Evolutionary conservation across 202 grass and related monocot species (phyloP).

Genomic region (Cymbopogon flexuosus): DNA sequence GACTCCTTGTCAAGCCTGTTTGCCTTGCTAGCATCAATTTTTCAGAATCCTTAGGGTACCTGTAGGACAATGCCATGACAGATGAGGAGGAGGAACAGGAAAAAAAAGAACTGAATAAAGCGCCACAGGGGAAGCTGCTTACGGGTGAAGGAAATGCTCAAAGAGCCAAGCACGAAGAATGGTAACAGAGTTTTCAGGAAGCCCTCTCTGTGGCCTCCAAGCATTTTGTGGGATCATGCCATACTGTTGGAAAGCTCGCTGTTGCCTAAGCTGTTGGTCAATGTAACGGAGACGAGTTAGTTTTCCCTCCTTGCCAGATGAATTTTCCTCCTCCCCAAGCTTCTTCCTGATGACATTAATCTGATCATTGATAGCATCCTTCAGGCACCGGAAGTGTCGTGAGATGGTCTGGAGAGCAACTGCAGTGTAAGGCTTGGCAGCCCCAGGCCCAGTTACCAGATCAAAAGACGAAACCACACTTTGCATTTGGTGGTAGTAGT

Average conservation of each 20-base stretch:
- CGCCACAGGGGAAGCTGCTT: neutral
- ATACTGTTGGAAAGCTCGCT: constrained; percentile 65
- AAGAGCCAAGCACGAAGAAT: constrained; percentile 85
- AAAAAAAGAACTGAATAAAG: neutral
- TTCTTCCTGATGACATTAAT: constrained; percentile 54
- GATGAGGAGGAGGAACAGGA: neutral
- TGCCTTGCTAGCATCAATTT: constrained; percentile 76
- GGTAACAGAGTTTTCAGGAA: constrained; percentile 71
- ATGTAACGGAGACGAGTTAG: constrained; percentile 64
- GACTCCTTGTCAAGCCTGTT: constrained; percentile 74
- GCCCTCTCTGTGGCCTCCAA: constrained; percentile 71
- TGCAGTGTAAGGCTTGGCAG: constrained; percentile 74
- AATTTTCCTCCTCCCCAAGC: constrained; percentile 65
- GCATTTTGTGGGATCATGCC: constrained; percentile 75
- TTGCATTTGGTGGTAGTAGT: constrained; percentile 78
- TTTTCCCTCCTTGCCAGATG: constrained; percentile 50
- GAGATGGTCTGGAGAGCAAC: constrained; percentile 84
- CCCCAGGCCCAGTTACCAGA: constrained; percentile 52
- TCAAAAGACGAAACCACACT: constrained; percentile 70
- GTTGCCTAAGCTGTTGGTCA: constrained; percentile 70
- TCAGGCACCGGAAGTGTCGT: constrained; percentile 62
- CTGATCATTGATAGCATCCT: constrained; percentile 70
- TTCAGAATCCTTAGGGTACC: constrained; percentile 85
- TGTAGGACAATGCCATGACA: constrained; percentile 21
- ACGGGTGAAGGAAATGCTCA: constrained; percentile 84